Conservation (phyloP, 768 basidiomycete species). For the Dioszegia crocea region DNA sequence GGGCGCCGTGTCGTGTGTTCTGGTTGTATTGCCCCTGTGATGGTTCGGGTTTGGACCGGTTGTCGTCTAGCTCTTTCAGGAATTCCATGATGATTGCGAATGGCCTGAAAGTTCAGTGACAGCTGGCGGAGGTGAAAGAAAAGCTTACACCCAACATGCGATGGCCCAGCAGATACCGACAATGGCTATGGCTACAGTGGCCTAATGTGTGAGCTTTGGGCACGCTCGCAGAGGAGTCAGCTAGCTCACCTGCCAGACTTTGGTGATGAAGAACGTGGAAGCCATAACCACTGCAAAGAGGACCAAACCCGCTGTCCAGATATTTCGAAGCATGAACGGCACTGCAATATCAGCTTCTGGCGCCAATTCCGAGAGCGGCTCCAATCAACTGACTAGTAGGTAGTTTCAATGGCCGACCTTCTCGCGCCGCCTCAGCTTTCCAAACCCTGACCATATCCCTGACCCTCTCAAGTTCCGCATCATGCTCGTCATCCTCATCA, state of each 20-base stretch:
- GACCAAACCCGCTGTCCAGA: conserved; percentile 83
- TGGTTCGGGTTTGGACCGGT: background rate
- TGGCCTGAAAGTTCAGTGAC: conserved; percentile 51
- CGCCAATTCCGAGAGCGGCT: background rate
- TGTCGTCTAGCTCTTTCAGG: conserved; percentile 65
- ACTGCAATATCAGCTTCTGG: conserved; percentile 39
- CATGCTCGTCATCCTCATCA: conserved; percentile 65
- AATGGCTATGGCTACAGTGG: conserved; percentile 73
- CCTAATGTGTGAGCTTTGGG: conserved; percentile 52
- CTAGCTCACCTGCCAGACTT: conserved; percentile 62
- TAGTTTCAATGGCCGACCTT: conserved; percentile 69
- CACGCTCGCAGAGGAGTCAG: background rate
- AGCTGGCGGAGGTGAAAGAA: background rate
- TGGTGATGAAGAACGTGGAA: conserved; percentile 80
- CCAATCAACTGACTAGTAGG: conserved; percentile 57
- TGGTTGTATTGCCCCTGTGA: background rate
- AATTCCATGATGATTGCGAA: conserved; percentile 98
- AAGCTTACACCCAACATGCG: conserved; percentile 78
- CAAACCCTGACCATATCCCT: conserved; percentile 69
- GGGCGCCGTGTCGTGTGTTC: background rate
- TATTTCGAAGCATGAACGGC: conserved; percentile 86
- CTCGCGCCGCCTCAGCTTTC: conserved; percentile 75
- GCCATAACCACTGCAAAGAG: conserved; percentile 72
- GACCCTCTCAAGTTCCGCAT: conserved; percentile 68
- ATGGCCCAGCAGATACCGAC: conserved; percentile 95